These are phyloP conservation scores for Chalaropsis thielavioides DNA, from an alignment of 2,329 filamentous ascomycete genomes.

Conservation along the genomic window DNA sequence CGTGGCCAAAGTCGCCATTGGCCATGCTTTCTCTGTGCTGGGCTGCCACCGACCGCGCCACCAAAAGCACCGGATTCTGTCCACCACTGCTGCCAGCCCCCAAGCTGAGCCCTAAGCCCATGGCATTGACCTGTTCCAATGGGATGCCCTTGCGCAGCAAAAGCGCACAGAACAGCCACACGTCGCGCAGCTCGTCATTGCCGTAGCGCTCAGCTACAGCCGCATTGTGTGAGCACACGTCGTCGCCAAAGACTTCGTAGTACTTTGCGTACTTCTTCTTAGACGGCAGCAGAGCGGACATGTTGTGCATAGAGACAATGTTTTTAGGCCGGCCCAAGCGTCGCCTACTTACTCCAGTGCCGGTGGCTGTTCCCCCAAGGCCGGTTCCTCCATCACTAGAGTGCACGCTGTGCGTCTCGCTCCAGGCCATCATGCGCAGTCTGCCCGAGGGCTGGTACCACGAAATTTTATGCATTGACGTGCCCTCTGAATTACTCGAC, in stretches of 20 bases:
- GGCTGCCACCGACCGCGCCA: slow-evolving; percentile 48
- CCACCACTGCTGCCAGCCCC: background rate
- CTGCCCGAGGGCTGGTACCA: slow-evolving; percentile 41
- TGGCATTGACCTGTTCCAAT: slow-evolving; percentile 43
- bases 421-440: slow-evolving; percentile 42
- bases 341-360: slow-evolving; percentile 31
- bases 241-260: slow-evolving; percentile 72
- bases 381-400: slow-evolving; percentile 45
- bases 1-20: background rate
- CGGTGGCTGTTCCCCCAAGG: slow-evolving; percentile 32
- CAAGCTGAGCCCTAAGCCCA: background rate
- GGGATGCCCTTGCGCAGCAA: slow-evolving; percentile 65
- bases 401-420: slow-evolving; percentile 40
- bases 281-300: slow-evolving; percentile 59
- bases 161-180: slow-evolving; percentile 71
- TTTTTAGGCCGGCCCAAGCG: slow-evolving; percentile 29
- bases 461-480: slow-evolving; percentile 43
- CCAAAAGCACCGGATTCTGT: slow-evolving; percentile 38
- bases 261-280: slow-evolving; percentile 61
- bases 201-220: slow-evolving; percentile 57
- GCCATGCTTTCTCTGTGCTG: slow-evolving; percentile 20
- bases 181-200: slow-evolving; percentile 53
- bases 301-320: slow-evolving; percentile 56
- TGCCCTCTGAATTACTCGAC: slow-evolving; percentile 47
- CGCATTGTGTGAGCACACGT: slow-evolving; percentile 75